These are phyloP conservation scores for Eutrema yunnanense DNA, from an alignment of 345 rosid species.

Conservation along the genomic window DNA sequence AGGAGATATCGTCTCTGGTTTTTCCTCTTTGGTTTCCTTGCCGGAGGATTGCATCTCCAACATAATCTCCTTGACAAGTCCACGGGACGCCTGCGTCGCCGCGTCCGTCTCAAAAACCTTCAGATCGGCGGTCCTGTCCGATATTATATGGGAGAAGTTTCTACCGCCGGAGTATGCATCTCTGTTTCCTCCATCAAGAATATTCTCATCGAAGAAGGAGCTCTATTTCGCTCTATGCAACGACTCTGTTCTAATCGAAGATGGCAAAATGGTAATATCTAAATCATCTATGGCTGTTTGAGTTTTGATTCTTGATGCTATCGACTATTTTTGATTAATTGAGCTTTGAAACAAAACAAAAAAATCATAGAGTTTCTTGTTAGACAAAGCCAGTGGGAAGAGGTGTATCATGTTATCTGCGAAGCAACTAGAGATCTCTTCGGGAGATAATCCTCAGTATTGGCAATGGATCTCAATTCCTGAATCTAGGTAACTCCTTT, in stretches of 20 bases:
- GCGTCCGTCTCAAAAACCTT: conserved; percentile 37
- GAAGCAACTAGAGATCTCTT: not conserved
- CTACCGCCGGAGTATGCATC: conserved; percentile 35
- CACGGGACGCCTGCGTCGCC: conserved; percentile 34
- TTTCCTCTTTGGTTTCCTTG: not conserved
- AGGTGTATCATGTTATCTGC: not conserved
- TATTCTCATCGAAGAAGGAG: conserved; percentile 36
- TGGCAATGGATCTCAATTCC: conserved; percentile 17
- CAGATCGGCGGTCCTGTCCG: conserved; percentile 33
- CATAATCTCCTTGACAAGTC: conserved; percentile 38
- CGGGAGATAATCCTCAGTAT: conserved; percentile 9
- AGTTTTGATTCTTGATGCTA: not conserved
- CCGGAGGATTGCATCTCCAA: conserved; percentile 39
- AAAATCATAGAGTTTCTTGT: not conserved
- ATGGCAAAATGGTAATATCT: conserved; percentile 28
- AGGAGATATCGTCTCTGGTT: not conserved
- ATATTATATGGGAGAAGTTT: conserved; percentile 41
- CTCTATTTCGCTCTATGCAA: conserved; percentile 38
- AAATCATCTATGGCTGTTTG: not conserved
- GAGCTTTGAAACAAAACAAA: too few species aligned
- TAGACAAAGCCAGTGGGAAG: not conserved
- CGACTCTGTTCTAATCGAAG: conserved; percentile 29
- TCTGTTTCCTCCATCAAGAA: not conserved
- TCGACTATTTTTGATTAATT: too few species aligned
- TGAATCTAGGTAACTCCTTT: not conserved